Base-by-base conservation (phyloP, 139 green algal species). In the Auxenochlorella protothecoides region DNA sequence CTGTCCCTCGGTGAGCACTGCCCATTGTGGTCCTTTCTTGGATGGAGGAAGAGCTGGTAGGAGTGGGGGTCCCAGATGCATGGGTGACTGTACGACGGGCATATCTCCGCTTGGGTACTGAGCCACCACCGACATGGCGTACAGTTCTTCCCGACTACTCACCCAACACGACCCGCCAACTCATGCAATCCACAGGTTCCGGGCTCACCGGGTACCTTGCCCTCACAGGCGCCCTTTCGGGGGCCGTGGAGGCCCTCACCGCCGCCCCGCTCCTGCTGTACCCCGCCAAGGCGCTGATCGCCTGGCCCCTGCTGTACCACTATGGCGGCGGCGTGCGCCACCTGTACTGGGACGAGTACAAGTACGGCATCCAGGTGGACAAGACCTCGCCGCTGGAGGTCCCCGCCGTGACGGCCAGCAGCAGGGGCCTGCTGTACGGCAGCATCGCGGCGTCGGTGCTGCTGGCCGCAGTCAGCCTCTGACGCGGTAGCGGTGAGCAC, bases 261-360 rank as follows among this genome's bases (percentile, higher is more conserved):
- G 66, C 79, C 44, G 77, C 76, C 55, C 84, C 86, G 3, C 55
- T 89, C 59, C 76, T 96, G 67, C 80, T 90, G 8, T 81, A 89
- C 66, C 90, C 88, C 3, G 76, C 80, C 63, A 94, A 94, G 77
- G 83, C 86, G 12, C 71, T 81, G 0, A 72, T 97, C 12, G 72
- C 84, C 0, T 96, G 92, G 74, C 87, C 86, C 5, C 79, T 98
- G 51, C 72, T 96, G n/a, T 98, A 93, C 76, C 93, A 98, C 81
- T 96, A 91, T 65, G 57, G 93, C 15, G 93, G 78, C 27, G 92
- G 84, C 9, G 4, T 96, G 11, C 80, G 92, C 3, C 92, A 97
- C 78, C 63, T 96, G 16, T 81, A 87, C 27, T 97, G 90, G 89
- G 92, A 97, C 78, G 74, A 88, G 60, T 27, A 71, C 67, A 93